phyloP scores from a whole-genome alignment of 495 filamentous ascomycete species.

The Penicillium alfredii region DNA sequence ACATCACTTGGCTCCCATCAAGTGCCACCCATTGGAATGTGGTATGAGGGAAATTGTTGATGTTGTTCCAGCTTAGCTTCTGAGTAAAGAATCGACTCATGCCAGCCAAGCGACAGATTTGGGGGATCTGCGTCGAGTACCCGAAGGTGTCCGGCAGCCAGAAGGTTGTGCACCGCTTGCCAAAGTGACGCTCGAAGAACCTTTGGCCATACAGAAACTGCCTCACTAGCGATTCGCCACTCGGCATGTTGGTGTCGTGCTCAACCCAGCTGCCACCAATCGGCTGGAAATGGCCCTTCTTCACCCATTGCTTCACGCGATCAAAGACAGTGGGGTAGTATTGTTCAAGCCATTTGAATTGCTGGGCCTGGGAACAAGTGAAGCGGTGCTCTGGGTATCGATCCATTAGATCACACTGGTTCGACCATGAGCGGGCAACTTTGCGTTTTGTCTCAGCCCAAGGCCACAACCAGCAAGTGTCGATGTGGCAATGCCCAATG shows the following conservation, averaged over 20 bases:
- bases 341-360: conserved; percentile 94
- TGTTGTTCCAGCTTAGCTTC: conserved; percentile 95
- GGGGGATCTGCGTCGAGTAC: conserved; percentile 90
- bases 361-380: conserved; percentile 86
- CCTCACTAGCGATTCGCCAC: conserved; percentile 88
- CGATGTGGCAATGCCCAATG: conserved; percentile 95
- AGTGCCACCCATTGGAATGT: conserved; percentile 97
- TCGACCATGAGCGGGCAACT: conserved; percentile 92
- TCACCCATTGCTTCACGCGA: conserved; percentile 83
- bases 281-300: conserved; percentile 84
- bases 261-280: conserved; percentile 99
- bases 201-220: conserved; percentile 94
- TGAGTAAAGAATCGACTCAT: conserved; percentile 97
- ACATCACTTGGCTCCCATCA: conserved; percentile 92
- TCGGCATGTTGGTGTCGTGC: conserved; percentile 95
- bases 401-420: conserved; percentile 90
- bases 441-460: conserved; percentile 99
- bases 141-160: conserved; percentile 98
- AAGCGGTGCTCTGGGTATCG: conserved; percentile 93
- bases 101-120: conserved; percentile 82
- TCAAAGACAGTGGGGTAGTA: conserved; percentile 84
- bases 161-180: conserved; percentile 81
- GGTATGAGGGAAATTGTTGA: conserved; percentile 97
- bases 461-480: conserved; percentile 97
- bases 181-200: conserved; percentile 91